phyloP scores from a whole-genome alignment of 495 filamentous ascomycete species.

The Neurospora cerealis region DNA sequence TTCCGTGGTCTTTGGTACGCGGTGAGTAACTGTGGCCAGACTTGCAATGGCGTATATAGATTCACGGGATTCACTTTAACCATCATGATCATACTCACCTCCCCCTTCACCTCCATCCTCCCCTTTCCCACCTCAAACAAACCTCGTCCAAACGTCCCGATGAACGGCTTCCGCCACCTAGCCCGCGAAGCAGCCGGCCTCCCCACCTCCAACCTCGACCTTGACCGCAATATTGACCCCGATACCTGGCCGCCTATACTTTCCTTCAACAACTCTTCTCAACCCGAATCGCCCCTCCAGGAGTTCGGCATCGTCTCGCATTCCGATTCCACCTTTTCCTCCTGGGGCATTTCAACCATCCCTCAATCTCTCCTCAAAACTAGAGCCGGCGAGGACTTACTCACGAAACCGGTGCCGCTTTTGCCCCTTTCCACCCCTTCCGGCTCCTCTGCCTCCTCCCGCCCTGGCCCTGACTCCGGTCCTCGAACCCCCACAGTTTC shows the following conservation, averaged over 20 bases:
- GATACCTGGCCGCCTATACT: neutral
- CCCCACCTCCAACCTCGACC: neutral
- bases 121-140: no score
- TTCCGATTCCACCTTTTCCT: neutral
- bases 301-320: neutral
- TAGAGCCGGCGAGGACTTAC: neutral
- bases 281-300: neutral
- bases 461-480: no score
- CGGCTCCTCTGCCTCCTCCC: no score
- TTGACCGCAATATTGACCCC: neutral
- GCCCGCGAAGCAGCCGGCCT: neutral
- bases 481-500: no score
- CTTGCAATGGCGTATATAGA: neutral
- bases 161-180: neutral
- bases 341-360: neutral
- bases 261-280: neutral
- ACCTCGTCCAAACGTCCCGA: neutral
- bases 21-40: accelerated
- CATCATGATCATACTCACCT: neutral
- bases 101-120: no score
- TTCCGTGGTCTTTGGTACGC: neutral
- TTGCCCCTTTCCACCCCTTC: neutral
- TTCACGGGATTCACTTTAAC: accelerated
- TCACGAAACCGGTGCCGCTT: neutral
- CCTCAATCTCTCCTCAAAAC: neutral